Evolutionary conservation across 352 stramenopile genomes (phyloP), one percentile per base, ranked within the genome.

Genomic region (Phytopythium vexans): DNA sequence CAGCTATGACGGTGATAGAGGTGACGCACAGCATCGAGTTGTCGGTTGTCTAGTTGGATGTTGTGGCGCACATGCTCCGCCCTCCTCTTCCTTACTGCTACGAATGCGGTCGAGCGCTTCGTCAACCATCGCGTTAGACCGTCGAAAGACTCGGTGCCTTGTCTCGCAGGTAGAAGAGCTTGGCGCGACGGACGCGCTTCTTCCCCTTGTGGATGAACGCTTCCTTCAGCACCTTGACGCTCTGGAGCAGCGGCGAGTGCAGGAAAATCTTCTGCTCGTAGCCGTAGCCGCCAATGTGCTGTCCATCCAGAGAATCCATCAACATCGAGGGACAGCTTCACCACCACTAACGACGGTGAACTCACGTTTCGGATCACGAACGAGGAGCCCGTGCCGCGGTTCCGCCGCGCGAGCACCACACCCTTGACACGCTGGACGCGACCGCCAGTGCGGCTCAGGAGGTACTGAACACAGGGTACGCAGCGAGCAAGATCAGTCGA

Each of bases 131-230:
- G 16, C 42, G 41, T 68, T 89, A 93, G 41, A 93, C 78, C 32
- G 82, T 93, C 32, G 82, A 91, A 56, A 93, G 79, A 50, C 74
- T 88, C 36, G 82, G 82, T 32, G 77, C 77, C 66, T 93, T 93
- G 50, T 95, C 82, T 43, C 78, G 72, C 65, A 96, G 66, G 68
- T 97, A 97, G 68, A 94, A 95, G 46, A 97, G 76, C 56, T 89
- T 96, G 62, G 82, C 78, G 54, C 89, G 81, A 49, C 88, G 83
- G 59, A 96, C 86, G 34, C 86, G 78, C 77, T 96, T 96, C 77
- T 94, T 90, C 64, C 88, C 88, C 68, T 93, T 94, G 66, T 93
- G 83, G 67, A 97, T 93, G 66, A 94, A 96, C 49, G 85, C 88
- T 58, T 93, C 65, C 68, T 95, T 67, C 58, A 96, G 48, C 54